Evolutionary conservation across 2,329 filamentous ascomycete genomes (phyloP), one percentile per base, ranked within the genome.

Genomic region (Ceratocystis lukuohia): DNA sequence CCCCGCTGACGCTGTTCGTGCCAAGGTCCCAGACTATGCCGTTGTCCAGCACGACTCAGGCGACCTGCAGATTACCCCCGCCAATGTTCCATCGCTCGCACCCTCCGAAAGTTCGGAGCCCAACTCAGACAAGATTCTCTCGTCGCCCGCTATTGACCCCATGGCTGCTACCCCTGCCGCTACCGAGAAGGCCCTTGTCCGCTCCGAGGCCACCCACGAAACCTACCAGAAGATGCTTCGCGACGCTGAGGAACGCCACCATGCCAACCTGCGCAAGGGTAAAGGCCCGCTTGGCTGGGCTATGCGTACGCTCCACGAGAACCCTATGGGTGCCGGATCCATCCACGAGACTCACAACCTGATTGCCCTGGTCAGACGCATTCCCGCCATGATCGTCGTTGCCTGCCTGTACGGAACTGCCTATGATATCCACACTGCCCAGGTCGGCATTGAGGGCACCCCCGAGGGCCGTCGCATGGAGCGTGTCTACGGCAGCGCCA

Each of bases 391-490:
- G 75, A 74, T 89, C 69, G 79, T 85, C 56, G 79, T 79, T 69
- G 88, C 80, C 66, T 72, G 79, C 17, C 82, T 91, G 64, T 93
- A 93, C 73, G 89, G 89, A 74, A 74, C 87, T 30, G 80, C 92
- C 80, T 93, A 92, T 77, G 89, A 93, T 71, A 93, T 92, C 72
- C 88, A 92, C 80, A 81, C 83, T 62, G 87, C 87, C 3, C 88
- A 91, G 78, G 79, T 80, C 64, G 88, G 88, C 72, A 81, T 89
- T 57, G 73, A 79, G 12, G 88, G 88, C 25, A 90, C 88, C 1
- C 88, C 88, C 5, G 88, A 91, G 68, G 88, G 88, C 67, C 77
- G 77, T 45, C 86, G 88, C 69, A 89, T 90, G 87, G 77, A 82
- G 71, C 79, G 82, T 56, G 85, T 88, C 67, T 90, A 90, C 74